Conservation (phyloP, 257 asterid species). For the Solanum raphanifolium region DNA sequence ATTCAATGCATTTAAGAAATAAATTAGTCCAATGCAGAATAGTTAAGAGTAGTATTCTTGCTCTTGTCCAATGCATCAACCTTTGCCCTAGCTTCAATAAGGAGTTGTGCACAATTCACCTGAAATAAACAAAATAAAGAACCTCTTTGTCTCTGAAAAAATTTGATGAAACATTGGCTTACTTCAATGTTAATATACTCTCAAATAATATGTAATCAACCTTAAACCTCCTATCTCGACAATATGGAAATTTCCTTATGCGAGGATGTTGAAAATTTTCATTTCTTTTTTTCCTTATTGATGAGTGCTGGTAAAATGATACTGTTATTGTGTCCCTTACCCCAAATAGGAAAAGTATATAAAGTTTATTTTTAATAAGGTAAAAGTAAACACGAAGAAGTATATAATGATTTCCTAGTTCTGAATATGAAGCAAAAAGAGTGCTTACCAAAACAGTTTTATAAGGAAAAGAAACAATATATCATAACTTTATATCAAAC, state of each 20-base stretch:
- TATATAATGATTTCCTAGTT: neutral
- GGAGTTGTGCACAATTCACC: conserved; percentile 85
- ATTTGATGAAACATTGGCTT: neutral
- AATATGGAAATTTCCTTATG: neutral
- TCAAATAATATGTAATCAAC: neutral
- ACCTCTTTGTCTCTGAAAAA: neutral
- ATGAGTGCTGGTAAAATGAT: neutral
- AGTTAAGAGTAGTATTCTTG: conserved; percentile 96
- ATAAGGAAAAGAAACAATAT: neutral
- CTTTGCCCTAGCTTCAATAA: conserved; percentile 90
- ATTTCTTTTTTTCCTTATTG: neutral
- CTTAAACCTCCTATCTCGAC: neutral
- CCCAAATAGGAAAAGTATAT: neutral
- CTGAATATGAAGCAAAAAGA: neutral
- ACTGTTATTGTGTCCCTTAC: neutral
- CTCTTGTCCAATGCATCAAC: conserved; percentile 90
- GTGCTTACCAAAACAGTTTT: too few species aligned
- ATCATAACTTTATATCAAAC: neutral
- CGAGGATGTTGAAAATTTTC: neutral
- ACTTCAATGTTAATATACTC: neutral
- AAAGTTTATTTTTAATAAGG: neutral
- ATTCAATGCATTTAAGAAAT: too few species aligned
- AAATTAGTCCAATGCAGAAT: conserved; percentile 41
- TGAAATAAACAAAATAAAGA: conserved; percentile 16
- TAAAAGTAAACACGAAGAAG: neutral